Percentiles rank a stretch among this genome's conserved stretches.
Conservation (phyloP, 1,284 basidiomycete genomes). For the Lentinula novae-zelandiae region DNA sequence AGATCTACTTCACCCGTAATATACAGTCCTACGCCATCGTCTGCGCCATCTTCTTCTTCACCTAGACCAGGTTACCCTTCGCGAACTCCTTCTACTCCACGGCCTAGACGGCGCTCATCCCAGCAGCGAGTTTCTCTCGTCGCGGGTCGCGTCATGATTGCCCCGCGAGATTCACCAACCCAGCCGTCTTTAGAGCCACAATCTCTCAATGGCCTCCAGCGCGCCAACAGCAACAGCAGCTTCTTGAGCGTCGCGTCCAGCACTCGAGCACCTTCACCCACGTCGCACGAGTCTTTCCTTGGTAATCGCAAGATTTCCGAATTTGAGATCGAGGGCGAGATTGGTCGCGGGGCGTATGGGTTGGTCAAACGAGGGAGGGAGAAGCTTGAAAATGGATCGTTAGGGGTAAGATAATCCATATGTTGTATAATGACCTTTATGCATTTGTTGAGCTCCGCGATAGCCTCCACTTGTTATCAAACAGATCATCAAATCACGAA, state of each 20-base stretch:
- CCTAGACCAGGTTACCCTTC: conserved; percentile 22
- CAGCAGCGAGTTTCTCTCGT: conserved; percentile 79
- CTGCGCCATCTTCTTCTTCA: conserved; percentile 14
- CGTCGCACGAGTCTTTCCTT: conserved; percentile 40
- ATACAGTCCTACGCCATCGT: conserved; percentile 8
- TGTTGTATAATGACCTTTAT: conserved; percentile 9
- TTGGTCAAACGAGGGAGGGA: conserved; percentile 90
- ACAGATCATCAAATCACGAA: conserved; percentile 97
- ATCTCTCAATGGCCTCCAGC: conserved; percentile 40
- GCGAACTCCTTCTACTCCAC: conserved; percentile 46
- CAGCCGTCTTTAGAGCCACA: conserved; percentile 55
- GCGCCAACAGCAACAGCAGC: conserved; percentile 58
- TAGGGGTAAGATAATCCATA: conserved; percentile 62
- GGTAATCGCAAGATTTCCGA: conserved; percentile 70
- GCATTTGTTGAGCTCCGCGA: neutral
- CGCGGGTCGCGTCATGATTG: conserved; percentile 73
- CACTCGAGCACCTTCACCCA: conserved; percentile 60
- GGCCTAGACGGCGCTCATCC: conserved; percentile 70
- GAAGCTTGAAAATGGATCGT: conserved; percentile 68
- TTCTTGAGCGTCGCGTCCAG: conserved; percentile 55
- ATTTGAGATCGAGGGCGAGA: conserved; percentile 81
- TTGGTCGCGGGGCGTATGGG: conserved; percentile 96
- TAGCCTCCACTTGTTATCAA: conserved; percentile 87
- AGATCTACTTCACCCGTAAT: conserved; percentile 27
- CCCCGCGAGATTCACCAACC: conserved; percentile 64